Evolutionary conservation across 1,284 basidiomycete genomes (phyloP), one percentile per base, ranked within the genome.

Genomic region (Hymenochaete sp.): DNA sequence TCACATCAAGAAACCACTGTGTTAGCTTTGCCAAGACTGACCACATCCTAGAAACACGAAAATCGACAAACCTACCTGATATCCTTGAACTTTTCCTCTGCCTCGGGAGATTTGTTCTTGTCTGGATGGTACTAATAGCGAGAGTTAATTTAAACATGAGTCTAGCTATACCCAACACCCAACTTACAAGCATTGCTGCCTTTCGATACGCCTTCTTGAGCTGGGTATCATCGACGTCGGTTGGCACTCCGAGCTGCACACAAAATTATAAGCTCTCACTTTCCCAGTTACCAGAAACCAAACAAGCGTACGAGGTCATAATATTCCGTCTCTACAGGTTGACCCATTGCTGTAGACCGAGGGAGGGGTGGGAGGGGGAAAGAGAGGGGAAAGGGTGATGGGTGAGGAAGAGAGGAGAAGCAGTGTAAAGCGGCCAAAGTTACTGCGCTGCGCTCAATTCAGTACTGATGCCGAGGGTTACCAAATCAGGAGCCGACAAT

Each of bases 171-270:
- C 18, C 42, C 18, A 25, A 38, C 32, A 55, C 53, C 38, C 5
- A 26, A 60, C 71, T 56, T 48, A 91, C 91, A 73, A 89, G 88
- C 74, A 98, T 93, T 18, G 95, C 93, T 52, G 87, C 82, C 64
- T 89, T 96, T 53, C 95, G 74, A 66, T 98, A 98, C 1, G 90
- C 92, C 68, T 93, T 97, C 72, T 98, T 98, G 55, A 97, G 67
- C 49, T 85, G 79, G 3, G 79, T 80, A 54, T 90, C 88, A 43
- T 63, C 66, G 18, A 67, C 75, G 39, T 78, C 75, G 19, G 67
- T 57, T 3, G 65, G 37, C 11, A 78, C 75, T 14, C 64, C 68
- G 37, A 77, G 55, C 72, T 77, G 42, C 11, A 21, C 27, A 13
- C 27, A 45, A 41, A 26, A 29, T 36, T 35, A n/a, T 35, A 27